Conservation (phyloP, 75 land plant species). For the Cupressus sempervirens region DNA sequence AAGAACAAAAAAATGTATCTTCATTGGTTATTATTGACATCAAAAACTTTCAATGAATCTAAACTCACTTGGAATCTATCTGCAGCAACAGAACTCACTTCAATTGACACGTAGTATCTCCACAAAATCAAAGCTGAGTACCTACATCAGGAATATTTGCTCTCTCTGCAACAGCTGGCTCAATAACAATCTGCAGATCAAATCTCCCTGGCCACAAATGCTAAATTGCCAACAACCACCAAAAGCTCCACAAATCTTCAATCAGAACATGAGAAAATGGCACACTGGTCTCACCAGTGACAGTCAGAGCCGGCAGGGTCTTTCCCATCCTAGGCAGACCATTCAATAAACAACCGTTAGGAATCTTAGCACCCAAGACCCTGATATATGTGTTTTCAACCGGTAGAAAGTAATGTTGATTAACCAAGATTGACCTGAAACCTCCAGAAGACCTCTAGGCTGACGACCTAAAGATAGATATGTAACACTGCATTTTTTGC, state of each 20-base stretch:
- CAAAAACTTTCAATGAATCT: not conserved
- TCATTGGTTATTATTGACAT: not conserved
- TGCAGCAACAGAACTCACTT: not conserved
- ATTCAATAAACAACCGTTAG: conserved; percentile 90
- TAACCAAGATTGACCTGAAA: too few species aligned
- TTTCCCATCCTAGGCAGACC: conserved; percentile 95
- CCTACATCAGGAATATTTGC: conserved; percentile 88
- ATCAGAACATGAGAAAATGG: conserved; percentile 98
- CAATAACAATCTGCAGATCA: conserved; percentile 91
- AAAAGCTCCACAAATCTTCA: conserved; percentile 98
- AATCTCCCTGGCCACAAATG: conserved; percentile 94
- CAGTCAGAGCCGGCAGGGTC: conserved; percentile 86
- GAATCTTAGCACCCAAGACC: conserved; percentile 93
- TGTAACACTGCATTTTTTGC: too few species aligned
- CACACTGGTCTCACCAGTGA: conserved; percentile 92
- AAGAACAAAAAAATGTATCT: not conserved
- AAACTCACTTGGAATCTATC: not conserved
- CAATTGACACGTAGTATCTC: not conserved
- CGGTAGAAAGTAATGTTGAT: too few species aligned
- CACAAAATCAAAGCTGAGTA: not conserved
- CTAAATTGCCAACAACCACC: conserved; percentile 96
- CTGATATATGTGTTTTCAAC: too few species aligned
- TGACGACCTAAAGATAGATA: too few species aligned
- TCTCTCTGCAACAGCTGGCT: conserved; percentile 96
- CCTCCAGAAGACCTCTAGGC: too few species aligned